Conservation (phyloP, 208 protist species). For the Leishmania tropica region DNA sequence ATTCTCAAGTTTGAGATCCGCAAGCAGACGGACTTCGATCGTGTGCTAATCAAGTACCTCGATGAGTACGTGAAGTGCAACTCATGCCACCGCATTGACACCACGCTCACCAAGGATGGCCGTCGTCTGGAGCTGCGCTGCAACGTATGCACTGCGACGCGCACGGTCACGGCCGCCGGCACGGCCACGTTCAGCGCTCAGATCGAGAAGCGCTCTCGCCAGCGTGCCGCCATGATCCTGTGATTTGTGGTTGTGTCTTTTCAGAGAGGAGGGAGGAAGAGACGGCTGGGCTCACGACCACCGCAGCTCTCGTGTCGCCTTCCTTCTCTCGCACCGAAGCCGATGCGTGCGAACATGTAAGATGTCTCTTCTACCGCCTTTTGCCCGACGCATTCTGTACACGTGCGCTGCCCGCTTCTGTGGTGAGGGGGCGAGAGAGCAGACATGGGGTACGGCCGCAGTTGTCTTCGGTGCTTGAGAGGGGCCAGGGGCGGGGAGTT, state of each 20-base stretch:
- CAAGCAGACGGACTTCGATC: slow-evolving; percentile 80
- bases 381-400: not conserved
- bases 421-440: not conserved
- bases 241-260: slow-evolving; percentile 11
- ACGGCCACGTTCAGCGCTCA: slow-evolving; percentile 76
- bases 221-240: slow-evolving; percentile 60
- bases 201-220: slow-evolving; percentile 82
- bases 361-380: no score
- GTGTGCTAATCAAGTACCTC: slow-evolving; percentile 85
- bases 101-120: slow-evolving; percentile 82
- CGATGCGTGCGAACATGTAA: not conserved
- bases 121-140: slow-evolving; percentile 71
- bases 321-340: not conserved
- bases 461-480: not conserved
- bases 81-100: slow-evolving; percentile 89
- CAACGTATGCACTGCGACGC: slow-evolving; percentile 81
- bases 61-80: slow-evolving; percentile 93
- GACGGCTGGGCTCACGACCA: not conserved
- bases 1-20: slow-evolving; percentile 92
- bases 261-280: slow-evolving; percentile 7
- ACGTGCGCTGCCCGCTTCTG: not conserved
- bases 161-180: slow-evolving; percentile 66
- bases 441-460: not conserved
- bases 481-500: not conserved
- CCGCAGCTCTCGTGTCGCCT: not conserved